Conservation (phyloP, 768 basidiomycete genomes). For the Suillus sp. region DNA sequence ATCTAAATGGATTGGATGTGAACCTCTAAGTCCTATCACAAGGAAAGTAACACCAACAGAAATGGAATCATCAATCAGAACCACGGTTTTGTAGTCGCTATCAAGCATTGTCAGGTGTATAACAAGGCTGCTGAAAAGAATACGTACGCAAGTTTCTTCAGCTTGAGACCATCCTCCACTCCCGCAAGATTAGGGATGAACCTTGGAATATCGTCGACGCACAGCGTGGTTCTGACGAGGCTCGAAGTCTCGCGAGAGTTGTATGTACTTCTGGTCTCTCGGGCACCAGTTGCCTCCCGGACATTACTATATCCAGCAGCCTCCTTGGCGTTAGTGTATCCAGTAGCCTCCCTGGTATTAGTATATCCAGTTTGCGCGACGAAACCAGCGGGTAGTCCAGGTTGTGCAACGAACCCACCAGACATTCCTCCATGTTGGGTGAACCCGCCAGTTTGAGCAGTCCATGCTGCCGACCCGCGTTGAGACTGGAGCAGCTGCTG, state of each 20-base stretch:
- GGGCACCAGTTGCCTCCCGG: neutral
- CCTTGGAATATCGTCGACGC: conserved; percentile 13
- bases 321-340: too few relatives aligned
- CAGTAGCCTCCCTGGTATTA: neutral
- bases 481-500: conserved; percentile 11
- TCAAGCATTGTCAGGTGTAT: conserved; percentile 6
- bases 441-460: conserved; percentile 17
- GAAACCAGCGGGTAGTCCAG: neutral
- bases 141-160: conserved; percentile 12
- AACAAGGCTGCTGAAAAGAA: conserved; percentile 1
- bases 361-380: neutral
- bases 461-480: conserved; percentile 4
- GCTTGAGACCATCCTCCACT: conserved; percentile 3
- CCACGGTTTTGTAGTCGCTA: conserved; percentile 34
- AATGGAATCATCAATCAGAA: conserved; percentile 34
- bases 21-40: neutral
- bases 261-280: neutral
- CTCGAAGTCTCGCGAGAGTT: neutral
- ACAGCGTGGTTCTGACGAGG: neutral
- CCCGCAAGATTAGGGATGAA: conserved; percentile 16
- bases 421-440: conserved; percentile 18
- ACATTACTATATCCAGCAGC: conserved; percentile 1
- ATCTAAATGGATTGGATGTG: conserved; percentile 19
- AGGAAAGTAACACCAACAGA: conserved; percentile 20
- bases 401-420: neutral